Conservation (phyloP, 495 filamentous ascomycete species). For the Aspergillus panamensis region DNA sequence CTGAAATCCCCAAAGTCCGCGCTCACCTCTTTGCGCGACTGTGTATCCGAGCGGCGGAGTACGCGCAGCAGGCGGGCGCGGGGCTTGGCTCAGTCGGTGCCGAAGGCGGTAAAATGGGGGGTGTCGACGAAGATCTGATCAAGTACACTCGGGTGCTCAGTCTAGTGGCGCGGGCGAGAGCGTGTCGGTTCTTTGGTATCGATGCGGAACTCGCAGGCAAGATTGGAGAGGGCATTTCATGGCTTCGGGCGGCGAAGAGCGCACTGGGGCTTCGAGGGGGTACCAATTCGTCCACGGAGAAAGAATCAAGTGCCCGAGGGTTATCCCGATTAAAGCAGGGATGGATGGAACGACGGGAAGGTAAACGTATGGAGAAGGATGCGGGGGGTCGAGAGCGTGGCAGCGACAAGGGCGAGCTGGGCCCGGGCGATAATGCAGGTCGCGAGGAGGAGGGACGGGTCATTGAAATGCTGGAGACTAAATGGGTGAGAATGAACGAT, state of each 20-base stretch:
- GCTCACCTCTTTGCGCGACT: constrained; percentile 82
- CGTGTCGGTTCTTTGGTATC: constrained; percentile 84
- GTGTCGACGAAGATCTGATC: constrained; percentile 57
- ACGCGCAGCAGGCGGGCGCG: constrained; percentile 49
- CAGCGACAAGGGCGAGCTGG: constrained; percentile 56
- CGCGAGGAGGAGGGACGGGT: constrained; percentile 80
- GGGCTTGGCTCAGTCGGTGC: constrained; percentile 43
- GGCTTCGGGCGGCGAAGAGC: constrained; percentile 68
- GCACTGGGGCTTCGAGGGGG: constrained; percentile 57
- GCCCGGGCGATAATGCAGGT: constrained; percentile 82
- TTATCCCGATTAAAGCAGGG: constrained; percentile 44
- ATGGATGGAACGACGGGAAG: constrained; percentile 48
- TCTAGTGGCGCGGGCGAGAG: constrained; percentile 70
- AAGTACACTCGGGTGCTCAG: constrained; percentile 71
- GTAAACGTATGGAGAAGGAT: constrained; percentile 66
- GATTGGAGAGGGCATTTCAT: constrained; percentile 77
- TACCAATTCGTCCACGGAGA: constrained; percentile 15
- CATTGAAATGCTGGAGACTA: constrained; percentile 78
- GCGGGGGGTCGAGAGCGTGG: constrained; percentile 46
- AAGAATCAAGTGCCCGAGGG: constrained; percentile 37
- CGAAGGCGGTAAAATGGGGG: constrained; percentile 21
- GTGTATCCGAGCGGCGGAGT: constrained; percentile 66
- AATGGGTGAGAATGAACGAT: constrained; percentile 92
- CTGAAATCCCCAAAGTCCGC: constrained; percentile 81
- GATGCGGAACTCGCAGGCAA: constrained; percentile 80